Conservation (phyloP, 352 stramenopile species). For the Phytophthora foliorum region DNA sequence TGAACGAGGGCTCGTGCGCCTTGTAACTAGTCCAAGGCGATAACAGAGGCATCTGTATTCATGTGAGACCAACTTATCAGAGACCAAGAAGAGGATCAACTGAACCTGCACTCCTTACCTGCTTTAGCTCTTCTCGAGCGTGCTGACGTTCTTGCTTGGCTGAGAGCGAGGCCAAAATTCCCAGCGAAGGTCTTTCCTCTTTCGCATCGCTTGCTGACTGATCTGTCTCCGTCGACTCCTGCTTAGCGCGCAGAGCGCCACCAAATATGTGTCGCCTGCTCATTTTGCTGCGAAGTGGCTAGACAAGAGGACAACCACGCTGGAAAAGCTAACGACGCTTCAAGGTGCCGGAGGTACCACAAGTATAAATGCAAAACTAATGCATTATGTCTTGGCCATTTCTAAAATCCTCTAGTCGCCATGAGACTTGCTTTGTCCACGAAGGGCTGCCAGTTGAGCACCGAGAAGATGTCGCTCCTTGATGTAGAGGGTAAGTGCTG, state of each 20-base stretch:
- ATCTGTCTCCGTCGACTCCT: constrained; percentile 4
- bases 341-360: too few species aligned
- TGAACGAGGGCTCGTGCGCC: constrained; percentile 55
- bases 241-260: constrained; percentile 15
- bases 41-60: constrained; percentile 47
- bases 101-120: constrained; percentile 13
- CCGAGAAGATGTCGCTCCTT: constrained; percentile 59
- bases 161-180: constrained; percentile 1
- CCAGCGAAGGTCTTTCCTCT: constrained; percentile 5
- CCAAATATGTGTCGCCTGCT: constrained; percentile 13
- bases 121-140: constrained; percentile 33
- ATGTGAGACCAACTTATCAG: background rate
- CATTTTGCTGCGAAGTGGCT: constrained; percentile 6
- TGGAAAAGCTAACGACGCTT: constrained; percentile 28
- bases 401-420: constrained; percentile 27
- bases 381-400: constrained; percentile 4
- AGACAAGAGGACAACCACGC: background rate
- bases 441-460: constrained; percentile 43
- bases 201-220: constrained; percentile 1
- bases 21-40: constrained; percentile 57
- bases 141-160: constrained; percentile 22
- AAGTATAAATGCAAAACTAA: constrained; percentile 10
- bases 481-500: constrained; percentile 51
- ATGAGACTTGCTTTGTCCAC: constrained; percentile 31
- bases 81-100: background rate